Base-by-base conservation (phyloP, 164 flowering plant genomes). In the Saururus chinensis region DNA sequence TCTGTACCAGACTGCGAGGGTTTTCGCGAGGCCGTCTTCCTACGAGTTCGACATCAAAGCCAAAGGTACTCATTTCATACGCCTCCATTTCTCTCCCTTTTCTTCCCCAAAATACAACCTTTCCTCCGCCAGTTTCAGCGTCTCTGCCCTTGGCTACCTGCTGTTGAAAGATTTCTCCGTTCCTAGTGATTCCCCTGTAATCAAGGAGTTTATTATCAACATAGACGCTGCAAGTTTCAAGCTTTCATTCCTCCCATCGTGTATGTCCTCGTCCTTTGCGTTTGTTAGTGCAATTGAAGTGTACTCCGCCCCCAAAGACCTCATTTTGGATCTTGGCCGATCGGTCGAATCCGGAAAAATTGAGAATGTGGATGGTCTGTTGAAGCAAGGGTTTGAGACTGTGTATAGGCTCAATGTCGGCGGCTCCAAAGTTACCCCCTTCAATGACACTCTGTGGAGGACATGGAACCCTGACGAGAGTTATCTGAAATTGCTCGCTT, bases 231-330 rank as follows among this genome's bases (percentile, higher is more conserved):
- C 58, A 5, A 67, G 53, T 14, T 83, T 92, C 61, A 75, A 66
- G 4, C 59, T 89, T 64, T 70, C 81, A 19, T 79, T 89, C 65
- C 49, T 73, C 9, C 96, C 96, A n/a, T 68, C 81, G 0, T 48
- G 60, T 48, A 60, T 59, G 19, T 16, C 59, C 41, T 85, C 96
- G 9, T 74, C 60, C 23, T 49, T 87, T 40, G 98, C 98, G 0
- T 92, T 79, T 64, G 51, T 92, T 14, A 92, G 80, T 71, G 96
- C 88, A 20, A 37, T 92, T 16, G 98, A 89, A 74, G 82, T 92
- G 60, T 81, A 84, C 64, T 89, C 95, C 4, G 83, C 76, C 20
- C 96, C 98, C 0, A 80, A 80, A 22, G 63, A 51, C 19, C 80
- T 92, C 53, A 74, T 87, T 53, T 23, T 66, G 0, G 88, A 82